Evolutionary conservation across 176 grass and related monocot genomes (phyloP), one percentile per base, ranked within the genome.

Genomic region (Lolium multiflorum): DNA sequence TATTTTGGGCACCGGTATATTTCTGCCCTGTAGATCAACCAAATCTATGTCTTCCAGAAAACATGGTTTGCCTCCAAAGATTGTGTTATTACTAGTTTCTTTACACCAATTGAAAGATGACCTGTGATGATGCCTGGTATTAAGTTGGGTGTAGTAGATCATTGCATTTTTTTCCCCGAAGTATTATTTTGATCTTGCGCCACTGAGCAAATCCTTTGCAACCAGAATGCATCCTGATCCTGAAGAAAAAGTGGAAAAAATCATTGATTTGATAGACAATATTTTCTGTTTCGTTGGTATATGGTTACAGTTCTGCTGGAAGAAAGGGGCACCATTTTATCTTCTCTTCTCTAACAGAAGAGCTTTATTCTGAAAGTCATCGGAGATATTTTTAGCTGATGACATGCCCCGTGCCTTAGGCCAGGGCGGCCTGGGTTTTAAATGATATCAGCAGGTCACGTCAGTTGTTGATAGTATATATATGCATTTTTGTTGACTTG

Each of bases 1-100:
- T 71, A 50, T 81, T 80, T 84, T 76, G 14, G 75, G 50, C 71
- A 78, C 74, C 11, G 14, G 9, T 78, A 82, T 73, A 18, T 74
- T 66, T 67, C 12, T 49, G 4, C 56, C 37, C 22, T 80, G 77
- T 77, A 79, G 79, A 83, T 65, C 62, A 71, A 84, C 60, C 0
- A 66, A 38, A 48, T 38, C 22, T 49, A 9, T 50, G 11, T 70
- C 50, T 76, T 61, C 7, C 5, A 44, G 4, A 35, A 52, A 60
- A 17, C 43, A 66, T 41, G 48, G 12, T 48, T 80, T 48, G 17
- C 44, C 37, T 74, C 37, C 25, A 49, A 41, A 81, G 38, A 12
- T 60, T n/a, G n/a, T 50, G 4, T 20, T 47, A n/a, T 14, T 77
- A 21, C 43, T 3, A 43, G 22, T 7, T 50, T 84, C 46, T 46